Evolutionary conservation across 2,329 filamentous ascomycete species (phyloP).

Genomic region (Neodidymelliopsis sp.): DNA sequence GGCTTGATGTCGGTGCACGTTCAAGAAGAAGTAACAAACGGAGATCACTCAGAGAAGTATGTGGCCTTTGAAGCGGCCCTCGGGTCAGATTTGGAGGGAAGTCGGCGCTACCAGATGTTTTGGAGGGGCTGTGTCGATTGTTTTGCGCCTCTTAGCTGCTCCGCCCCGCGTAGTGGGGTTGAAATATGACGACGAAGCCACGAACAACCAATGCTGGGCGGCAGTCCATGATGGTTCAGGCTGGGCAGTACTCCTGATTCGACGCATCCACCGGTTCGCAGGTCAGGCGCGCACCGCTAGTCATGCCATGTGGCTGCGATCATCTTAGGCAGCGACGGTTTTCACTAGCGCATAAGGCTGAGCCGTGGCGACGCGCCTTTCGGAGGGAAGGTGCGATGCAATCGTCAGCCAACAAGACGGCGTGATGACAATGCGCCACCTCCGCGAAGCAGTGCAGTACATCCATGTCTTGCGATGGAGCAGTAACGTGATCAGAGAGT

Average conservation of each 20-base stretch:
- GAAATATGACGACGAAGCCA: constrained; percentile 14
- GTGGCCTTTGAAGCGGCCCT: constrained; percentile 1
- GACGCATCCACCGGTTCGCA: constrained; percentile 3
- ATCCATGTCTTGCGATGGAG: no score
- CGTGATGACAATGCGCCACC: no score
- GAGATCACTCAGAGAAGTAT: background rate
- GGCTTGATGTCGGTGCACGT: background rate
- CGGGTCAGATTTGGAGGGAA: constrained; percentile 1
- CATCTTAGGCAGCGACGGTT: background rate
- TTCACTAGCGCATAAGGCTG: constrained; percentile 16
- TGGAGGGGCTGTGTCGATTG: constrained; percentile 4
- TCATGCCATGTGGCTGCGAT: background rate
- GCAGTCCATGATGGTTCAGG: background rate
- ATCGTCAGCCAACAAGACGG: background rate
- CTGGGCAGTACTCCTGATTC: constrained; percentile 6
- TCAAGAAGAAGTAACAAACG: background rate
- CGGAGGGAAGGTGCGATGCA: background rate
- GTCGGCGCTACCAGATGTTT: constrained; percentile 1
- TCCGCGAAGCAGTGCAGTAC: no score
- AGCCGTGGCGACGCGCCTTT: background rate
- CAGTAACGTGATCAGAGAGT: no score
- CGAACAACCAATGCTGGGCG: constrained; percentile 1
- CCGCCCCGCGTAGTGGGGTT: constrained; percentile 19
- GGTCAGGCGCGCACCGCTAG: constrained; percentile 17
- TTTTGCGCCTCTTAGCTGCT: background rate